Conservation (phyloP, 306 rosid species). For the Glycine latifolia region DNA sequence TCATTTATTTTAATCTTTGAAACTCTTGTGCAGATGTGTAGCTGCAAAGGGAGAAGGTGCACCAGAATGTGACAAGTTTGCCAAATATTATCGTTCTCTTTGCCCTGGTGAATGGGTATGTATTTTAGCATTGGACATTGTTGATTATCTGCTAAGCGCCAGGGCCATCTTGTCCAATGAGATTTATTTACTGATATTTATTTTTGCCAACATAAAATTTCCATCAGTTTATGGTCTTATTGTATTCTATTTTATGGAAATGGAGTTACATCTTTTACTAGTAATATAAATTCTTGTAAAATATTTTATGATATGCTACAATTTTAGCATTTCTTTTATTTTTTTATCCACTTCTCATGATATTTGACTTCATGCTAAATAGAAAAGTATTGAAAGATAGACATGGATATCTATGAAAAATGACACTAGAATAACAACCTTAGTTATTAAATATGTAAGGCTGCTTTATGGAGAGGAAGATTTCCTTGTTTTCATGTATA, state of each 20-base stretch:
- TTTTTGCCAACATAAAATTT: conserved; percentile 5
- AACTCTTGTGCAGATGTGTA: conserved; percentile 62
- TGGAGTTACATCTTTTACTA: background rate
- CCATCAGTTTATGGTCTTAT: conserved; percentile 4
- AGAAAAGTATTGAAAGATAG: conserved; percentile 18
- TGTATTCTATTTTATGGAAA: background rate
- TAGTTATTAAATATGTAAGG: conserved; percentile 10
- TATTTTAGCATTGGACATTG: conserved; percentile 36
- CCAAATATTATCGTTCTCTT: conserved; percentile 87
- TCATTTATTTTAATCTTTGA: conserved; percentile 28
- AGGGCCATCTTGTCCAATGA: background rate
- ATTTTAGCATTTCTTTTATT: conserved; percentile 6
- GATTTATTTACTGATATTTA: conserved; percentile 20
- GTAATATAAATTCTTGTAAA: conserved; percentile 11
- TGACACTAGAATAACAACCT: background rate
- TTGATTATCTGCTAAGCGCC: no score
- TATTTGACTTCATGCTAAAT: background rate
- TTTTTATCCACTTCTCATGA: background rate
- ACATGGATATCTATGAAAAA: conserved; percentile 1
- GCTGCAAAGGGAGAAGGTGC: conserved; percentile 95
- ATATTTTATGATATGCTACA: conserved; percentile 10
- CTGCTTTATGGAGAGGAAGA: conserved; percentile 13
- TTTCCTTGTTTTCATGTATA: background rate
- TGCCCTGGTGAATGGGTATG: conserved; percentile 99
- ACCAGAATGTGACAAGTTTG: conserved; percentile 87